phyloP scores from a whole-genome alignment of 2,329 filamentous ascomycete species.

The Aureobasidium pullulans region DNA sequence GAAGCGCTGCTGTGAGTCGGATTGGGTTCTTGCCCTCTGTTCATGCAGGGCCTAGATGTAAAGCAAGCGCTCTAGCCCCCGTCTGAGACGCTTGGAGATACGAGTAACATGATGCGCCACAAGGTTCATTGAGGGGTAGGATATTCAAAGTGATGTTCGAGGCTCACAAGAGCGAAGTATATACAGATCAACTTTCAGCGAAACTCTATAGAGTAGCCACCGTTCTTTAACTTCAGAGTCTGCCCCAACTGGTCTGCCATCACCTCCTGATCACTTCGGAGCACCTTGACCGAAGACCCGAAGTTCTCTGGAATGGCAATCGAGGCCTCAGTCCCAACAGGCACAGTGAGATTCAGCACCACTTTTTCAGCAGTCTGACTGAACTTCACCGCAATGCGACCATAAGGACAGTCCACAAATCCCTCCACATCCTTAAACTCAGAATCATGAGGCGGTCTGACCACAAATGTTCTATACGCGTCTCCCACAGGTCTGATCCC shows the following conservation, averaged over 20 bases:
- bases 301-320: not conserved
- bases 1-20: too few relatives aligned
- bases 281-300: not conserved
- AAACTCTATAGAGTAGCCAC: not conserved
- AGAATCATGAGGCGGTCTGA: constrained; percentile 33
- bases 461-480: constrained; percentile 34
- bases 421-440: constrained; percentile 36
- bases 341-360: constrained; percentile 21
- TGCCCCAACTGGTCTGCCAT: not conserved
- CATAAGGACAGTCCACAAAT: constrained; percentile 34
- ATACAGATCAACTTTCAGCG: not conserved
- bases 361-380: not conserved
- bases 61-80: too few relatives aligned
- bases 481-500: constrained; percentile 32
- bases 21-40: too few relatives aligned
- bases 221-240: not conserved
- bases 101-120: too few relatives aligned
- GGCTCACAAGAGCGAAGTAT: too few relatives aligned
- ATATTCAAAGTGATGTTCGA: too few relatives aligned
- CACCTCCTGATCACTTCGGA: not conserved
- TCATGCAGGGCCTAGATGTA: too few relatives aligned
- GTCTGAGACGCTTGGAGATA: too few relatives aligned
- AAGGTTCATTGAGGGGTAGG: too few relatives aligned
- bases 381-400: constrained; percentile 26
- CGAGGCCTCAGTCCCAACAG: constrained; percentile 20